These are phyloP conservation scores for Postia placenta DNA, from an alignment of 768 basidiomycete genomes.

Conservation along the genomic window DNA sequence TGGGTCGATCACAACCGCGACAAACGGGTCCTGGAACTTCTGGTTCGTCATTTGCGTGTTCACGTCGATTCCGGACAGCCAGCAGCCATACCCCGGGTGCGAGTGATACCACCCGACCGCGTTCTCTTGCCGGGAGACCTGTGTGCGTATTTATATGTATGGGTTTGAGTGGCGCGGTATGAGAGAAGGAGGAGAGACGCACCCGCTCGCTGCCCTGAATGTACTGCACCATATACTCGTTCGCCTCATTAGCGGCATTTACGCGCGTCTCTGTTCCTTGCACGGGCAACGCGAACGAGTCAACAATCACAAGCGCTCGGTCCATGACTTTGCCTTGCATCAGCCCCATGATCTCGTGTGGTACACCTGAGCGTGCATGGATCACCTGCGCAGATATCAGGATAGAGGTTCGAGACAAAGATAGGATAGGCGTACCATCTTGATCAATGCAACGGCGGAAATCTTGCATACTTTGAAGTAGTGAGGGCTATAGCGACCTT, in stretches of 20 bases:
- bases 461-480: conserved; percentile 91
- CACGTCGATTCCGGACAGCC: conserved; percentile 98
- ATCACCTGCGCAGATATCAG: conserved; percentile 61
- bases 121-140: conserved; percentile 84
- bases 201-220: conserved; percentile 78
- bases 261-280: conserved; percentile 98
- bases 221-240: conserved; percentile 98
- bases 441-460: conserved; percentile 90
- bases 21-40: conserved; percentile 91
- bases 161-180: background rate
- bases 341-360: conserved; percentile 98
- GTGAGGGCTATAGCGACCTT: conserved; percentile 48
- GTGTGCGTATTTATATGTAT: conserved; percentile 5
- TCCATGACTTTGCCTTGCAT: conserved; percentile 96
- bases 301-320: conserved; percentile 79
- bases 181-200: conserved; percentile 12
- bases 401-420: background rate
- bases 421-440: conserved; percentile 84
- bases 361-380: conserved; percentile 94
- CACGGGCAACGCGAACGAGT: conserved; percentile 95
- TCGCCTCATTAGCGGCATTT: conserved; percentile 91
- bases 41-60: conserved; percentile 96
- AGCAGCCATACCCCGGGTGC: conserved; percentile 98
- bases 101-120: conserved; percentile 98
- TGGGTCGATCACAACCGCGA: conserved; percentile 98